phyloP scores from a whole-genome alignment of 2,329 filamentous ascomycete genomes.

The Xylaria sp. region DNA sequence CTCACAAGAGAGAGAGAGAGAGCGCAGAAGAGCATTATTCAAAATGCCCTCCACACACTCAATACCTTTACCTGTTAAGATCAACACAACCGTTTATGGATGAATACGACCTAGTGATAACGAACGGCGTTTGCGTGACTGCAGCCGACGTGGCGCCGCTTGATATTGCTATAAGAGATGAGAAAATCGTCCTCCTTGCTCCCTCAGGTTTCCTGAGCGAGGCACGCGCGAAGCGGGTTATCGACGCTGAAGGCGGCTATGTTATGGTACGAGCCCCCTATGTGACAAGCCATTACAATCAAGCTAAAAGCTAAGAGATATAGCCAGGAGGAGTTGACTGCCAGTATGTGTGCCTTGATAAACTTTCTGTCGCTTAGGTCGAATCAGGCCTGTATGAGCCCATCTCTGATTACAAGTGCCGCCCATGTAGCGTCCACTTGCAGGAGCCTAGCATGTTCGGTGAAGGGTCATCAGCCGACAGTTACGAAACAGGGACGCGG shows the following conservation, averaged over 20 bases:
- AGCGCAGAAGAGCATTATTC: not conserved
- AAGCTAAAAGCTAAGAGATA: not conserved
- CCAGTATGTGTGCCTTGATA: constrained; percentile 25
- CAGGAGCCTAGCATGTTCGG: constrained; percentile 53
- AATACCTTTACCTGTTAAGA: not conserved
- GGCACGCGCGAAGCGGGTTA: constrained; percentile 48
- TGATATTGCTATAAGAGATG: constrained; percentile 57
- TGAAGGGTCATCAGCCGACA: constrained; percentile 50
- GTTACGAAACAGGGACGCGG: constrained; percentile 58
- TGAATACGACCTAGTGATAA: constrained; percentile 55
- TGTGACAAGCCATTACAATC: not conserved
- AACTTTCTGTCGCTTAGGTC: not conserved
- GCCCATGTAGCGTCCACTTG: constrained; percentile 53
- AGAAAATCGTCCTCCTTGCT: constrained; percentile 56
- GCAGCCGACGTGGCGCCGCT: constrained; percentile 55
- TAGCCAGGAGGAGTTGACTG: constrained; percentile 55
- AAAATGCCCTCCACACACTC: not conserved
- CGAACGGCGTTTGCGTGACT: constrained; percentile 58
- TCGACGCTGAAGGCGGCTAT: constrained; percentile 57
- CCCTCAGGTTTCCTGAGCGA: constrained; percentile 51
- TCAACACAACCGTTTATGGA: constrained; percentile 28
- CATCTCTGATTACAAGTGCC: constrained; percentile 7
- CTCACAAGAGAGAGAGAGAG: not conserved
- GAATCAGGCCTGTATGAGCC: not conserved
- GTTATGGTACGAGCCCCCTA: constrained; percentile 50